Percentiles rank a stretch among this genome's conserved stretches.
These are phyloP conservation scores for Populus pruinosa DNA, from an alignment of 345 rosid species.

Conservation along the genomic window DNA sequence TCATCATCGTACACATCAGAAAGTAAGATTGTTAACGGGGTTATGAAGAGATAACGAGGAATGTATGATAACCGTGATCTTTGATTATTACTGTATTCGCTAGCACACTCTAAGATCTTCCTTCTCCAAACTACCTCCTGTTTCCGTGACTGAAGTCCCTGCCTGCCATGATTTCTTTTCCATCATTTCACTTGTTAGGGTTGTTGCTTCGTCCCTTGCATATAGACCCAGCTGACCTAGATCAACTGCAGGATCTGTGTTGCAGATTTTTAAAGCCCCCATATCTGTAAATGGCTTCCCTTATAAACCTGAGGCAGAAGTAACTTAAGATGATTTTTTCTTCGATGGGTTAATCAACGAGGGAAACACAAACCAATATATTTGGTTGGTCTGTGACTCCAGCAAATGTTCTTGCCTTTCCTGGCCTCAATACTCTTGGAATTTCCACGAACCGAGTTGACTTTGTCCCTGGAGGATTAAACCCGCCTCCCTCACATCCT, in stretches of 20 bases:
- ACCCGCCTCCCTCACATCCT: slow-evolving; percentile 72
- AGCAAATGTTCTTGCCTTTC: slow-evolving; percentile 51
- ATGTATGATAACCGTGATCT: neutral
- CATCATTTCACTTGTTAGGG: neutral
- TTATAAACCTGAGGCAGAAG: slow-evolving; percentile 50
- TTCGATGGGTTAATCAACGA: slow-evolving; percentile 47
- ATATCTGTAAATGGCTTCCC: slow-evolving; percentile 62
- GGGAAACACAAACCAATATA: slow-evolving; percentile 43
- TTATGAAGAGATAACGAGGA: too few relatives aligned
- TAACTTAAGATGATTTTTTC: slow-evolving; percentile 65
- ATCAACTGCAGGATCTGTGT: slow-evolving; percentile 71
- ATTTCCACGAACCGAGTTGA: slow-evolving; percentile 70
- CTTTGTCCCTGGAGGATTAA: slow-evolving; percentile 51
- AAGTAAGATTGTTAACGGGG: neutral
- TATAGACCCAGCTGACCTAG: slow-evolving; percentile 48
- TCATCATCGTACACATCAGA: neutral
- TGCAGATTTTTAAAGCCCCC: slow-evolving; percentile 37
- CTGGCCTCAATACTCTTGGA: slow-evolving; percentile 62
- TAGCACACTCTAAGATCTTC: neutral
- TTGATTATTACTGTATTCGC: neutral
- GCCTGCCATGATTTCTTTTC: neutral
- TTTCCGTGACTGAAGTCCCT: too few relatives aligned
- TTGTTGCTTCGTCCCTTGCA: slow-evolving; percentile 36
- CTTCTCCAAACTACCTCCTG: neutral
- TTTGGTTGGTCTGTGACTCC: slow-evolving; percentile 31